Evolutionary conservation across 208 protist genomes (phyloP).

Genomic region (Trypanosoma mega): DNA sequence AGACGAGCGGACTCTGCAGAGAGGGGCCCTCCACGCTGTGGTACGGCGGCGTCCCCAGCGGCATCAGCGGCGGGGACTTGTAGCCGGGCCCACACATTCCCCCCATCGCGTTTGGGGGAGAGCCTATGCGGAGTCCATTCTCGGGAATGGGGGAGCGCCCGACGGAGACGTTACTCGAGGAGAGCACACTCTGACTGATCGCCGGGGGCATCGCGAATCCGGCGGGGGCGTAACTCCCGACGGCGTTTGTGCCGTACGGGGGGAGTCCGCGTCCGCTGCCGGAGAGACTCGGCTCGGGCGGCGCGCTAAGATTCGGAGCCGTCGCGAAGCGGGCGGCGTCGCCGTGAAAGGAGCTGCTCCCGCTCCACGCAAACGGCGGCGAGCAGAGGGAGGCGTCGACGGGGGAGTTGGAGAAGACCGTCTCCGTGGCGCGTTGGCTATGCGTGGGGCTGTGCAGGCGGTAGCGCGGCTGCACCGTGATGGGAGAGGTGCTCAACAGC

Average conservation of each 20-base stretch:
- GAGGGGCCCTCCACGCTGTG: neutral
- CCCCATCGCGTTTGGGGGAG: neutral
- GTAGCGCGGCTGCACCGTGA: conserved; percentile 29
- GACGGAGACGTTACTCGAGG: neutral
- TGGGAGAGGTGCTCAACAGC: neutral
- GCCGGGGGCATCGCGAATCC: conserved; percentile 38
- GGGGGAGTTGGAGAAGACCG: conserved; percentile 5
- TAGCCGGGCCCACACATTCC: conserved; percentile 7
- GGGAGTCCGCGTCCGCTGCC: neutral
- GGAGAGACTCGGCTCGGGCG: neutral
- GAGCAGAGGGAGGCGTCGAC: conserved; percentile 6
- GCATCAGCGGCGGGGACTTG: conserved; percentile 6
- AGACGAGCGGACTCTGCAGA: neutral
- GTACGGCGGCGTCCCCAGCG: conserved; percentile 4
- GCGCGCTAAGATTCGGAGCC: conserved; percentile 5
- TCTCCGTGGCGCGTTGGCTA: neutral
- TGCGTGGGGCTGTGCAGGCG: conserved; percentile 22
- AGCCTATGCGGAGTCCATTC: conserved; percentile 7
- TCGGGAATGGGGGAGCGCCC: conserved; percentile 6
- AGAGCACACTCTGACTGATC: neutral
- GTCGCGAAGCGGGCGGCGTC: conserved; percentile 7
- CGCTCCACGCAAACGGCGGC: conserved; percentile 10
- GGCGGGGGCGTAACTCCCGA: conserved; percentile 33
- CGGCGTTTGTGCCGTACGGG: neutral
- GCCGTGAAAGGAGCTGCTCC: conserved; percentile 15